Base-by-base conservation (phyloP, 441 rosid genomes). In the Biscutella auriculata region DNA sequence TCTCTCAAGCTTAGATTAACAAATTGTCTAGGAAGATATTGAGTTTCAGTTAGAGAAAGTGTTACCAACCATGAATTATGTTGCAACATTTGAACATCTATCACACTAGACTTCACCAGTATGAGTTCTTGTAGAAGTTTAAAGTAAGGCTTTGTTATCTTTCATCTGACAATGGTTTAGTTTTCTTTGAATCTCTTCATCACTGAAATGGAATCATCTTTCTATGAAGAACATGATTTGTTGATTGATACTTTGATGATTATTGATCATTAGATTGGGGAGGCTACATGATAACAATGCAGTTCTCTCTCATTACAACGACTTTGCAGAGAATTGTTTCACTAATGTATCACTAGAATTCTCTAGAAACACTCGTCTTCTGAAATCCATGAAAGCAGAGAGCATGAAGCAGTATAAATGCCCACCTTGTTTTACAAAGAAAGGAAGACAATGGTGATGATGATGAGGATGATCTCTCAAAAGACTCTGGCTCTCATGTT, bases 271-370 rank as follows among this genome's bases (percentile, higher is more conserved):
- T 79, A 92, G 98, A 72, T 66, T 88, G 68, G 98, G 98, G 64
- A 84, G 98, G 76, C 62, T 88, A 69, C 98, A 92, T 69, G 98
- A 92, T 61, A 92, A 94, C 76, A 88, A 86, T 21, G 94, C 97
- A 0, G 97, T 92, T 32, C 78, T 92, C 32, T 73, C 94, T n/a
- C 97, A 92, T 73, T 88, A 86, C 66, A 92, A 84, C 19, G 89
- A 88, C 35, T 84, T 75, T 49, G 84, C 94, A 1, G 97, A 88
- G 84, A 66, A 83, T 41, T 88, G 92, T 53, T 86, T 84, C 23
- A 67, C 70, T 8, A 94, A 84, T 69, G 87, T 88, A 57, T 80
- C 92, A 11, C 39, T 72, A 17, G 95, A 88, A 37, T 81, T 84
- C 65, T 53, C 85, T 2, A 84, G 70, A 66, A 84, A 84, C 62